Percentiles rank a stretch among this genome's conserved stretches.
Conservation (phyloP, 2,329 filamentous ascomycete genomes). For the Fusarium succisae region DNA sequence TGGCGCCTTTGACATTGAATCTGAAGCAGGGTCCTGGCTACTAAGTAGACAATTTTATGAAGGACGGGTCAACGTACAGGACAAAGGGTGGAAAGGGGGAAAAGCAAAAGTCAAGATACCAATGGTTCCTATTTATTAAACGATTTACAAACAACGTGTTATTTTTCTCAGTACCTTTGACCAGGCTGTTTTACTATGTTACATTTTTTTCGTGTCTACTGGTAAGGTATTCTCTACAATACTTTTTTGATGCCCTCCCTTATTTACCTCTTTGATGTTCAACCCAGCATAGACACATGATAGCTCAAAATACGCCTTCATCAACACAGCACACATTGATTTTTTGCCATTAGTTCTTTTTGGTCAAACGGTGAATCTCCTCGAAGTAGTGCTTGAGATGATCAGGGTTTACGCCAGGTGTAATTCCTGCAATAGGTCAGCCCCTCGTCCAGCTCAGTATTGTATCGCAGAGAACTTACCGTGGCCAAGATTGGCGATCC, state of each 20-base stretch:
- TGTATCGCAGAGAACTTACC: conserved; percentile 63
- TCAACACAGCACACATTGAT: not conserved
- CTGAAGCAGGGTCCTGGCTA: conserved; percentile 1
- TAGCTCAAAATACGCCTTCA: conserved; percentile 1
- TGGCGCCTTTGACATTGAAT: conserved; percentile 26
- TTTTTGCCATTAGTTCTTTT: conserved; percentile 47
- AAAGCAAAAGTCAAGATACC: conserved; percentile 39
- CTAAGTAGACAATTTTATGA: conserved; percentile 8
- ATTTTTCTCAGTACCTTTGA: conserved; percentile 4
- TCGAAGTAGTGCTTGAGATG: conserved; percentile 93
- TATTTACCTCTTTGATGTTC: not conserved
- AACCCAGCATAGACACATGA: not conserved
- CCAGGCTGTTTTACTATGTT: conserved; percentile 35
- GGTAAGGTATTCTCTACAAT: not conserved
- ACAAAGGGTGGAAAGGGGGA: not conserved
- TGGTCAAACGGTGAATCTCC: conserved; percentile 81
- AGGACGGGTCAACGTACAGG: conserved; percentile 5
- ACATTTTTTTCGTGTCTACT: conserved; percentile 26
- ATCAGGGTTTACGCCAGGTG: conserved; percentile 92
- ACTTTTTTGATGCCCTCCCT: not conserved
- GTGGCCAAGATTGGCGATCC: conserved; percentile 97
- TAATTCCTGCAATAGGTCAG: conserved; percentile 72
- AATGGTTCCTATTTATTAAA: conserved; percentile 15
- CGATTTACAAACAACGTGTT: conserved; percentile 12
- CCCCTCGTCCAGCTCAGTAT: not conserved